Base-by-base conservation (phyloP, 768 basidiomycete species). In the Megacollybia marginata region DNA sequence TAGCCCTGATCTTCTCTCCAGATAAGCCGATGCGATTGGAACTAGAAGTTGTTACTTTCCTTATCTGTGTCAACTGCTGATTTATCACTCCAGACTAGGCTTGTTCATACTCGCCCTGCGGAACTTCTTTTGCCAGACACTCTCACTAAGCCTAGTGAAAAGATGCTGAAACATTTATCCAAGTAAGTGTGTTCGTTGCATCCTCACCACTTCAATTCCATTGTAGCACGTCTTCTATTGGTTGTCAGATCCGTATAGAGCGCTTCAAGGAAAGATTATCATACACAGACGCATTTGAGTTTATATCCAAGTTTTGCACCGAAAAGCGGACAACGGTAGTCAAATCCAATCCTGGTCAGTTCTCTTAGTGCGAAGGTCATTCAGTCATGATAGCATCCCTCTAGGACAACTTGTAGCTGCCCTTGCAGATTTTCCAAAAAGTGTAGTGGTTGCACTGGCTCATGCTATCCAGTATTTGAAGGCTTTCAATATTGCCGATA, bases 1-100 rank as follows among this genome's bases (percentile, higher is more conserved):
- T 11, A 16, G 31, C 46, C n/a, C 44, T 33, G 12, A 33, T 31
- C 42, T n/a, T 13, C 11, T 42, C 10, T 50, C 53, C 58, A 87
- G 92, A 96, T 63, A 80, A 79, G 2, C 65, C 80, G 32, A 89
- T 96, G 82, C 78, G 94, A 11, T 82, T 84, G 8, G 93, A 98
- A 64, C 78, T 96, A 2, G 93, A 96, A 73, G 91, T 87, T 45
- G 38, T 69, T 55, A 2, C 43, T 13, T 28, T 28, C 23, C 23
- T 40, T 49, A 9, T 2, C 15, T 38, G 9, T 48, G 31, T 32
- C 44, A 43, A 42, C 10, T 51, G n/a, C 33, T 55, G 40, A 56
- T 2, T 16, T 13, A 28, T 18, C 2, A 36, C 23, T 42, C 7
- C 56, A 96, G 88, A 97, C 94, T 0, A 73, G 95, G 42, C 73